Evolutionary conservation across 163 green algal species (phyloP), one percentile per base, ranked within the genome.

Genomic region (Prototheca wickerhamii): DNA sequence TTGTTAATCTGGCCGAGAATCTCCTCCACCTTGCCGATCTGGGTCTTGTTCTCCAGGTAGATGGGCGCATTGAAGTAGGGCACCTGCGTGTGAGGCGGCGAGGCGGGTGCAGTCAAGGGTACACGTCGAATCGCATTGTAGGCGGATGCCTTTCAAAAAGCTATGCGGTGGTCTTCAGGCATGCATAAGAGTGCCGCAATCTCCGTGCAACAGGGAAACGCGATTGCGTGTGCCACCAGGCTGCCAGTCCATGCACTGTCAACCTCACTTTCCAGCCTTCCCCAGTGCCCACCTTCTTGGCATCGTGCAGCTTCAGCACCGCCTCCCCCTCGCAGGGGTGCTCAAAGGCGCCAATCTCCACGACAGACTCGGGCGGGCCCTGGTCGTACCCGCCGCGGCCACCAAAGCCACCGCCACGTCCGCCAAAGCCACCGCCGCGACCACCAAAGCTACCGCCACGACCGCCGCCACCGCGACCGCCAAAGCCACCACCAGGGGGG

Each of bases 21-120:
- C 73, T 99, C 93, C 58, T 99, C 93, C 12, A 99, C 86, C 70
- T 97, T 97, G 33, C 93, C 93, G 44, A 99, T 82, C 60, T 94
- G 86, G 0, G 83, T 91, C 73, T 98, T 99, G 82, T 98, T 98
- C 69, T 98, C 88, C 61, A 98, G 71, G 67, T 85, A 99, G 43
- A 99, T 98, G 32, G 88, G 89, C 0, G 88, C 93, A 69, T 99
- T 99, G 81, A 99, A 99, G 66, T 98, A 97, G 2, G 93, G 90
- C 40, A 96, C 84, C 88, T 94, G 80, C 68, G n/a, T 23, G 8
- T 12, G 10, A 10, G 20, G 30, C n/a, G n/a, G n/a, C n/a, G n/a
- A 66, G 15, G 23, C 6, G 50, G n/a, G 2, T 26, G n/a, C n/a
- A 50, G 12, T 50, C 40, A 50, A 12, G 17, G 12, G 17, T 50